phyloP scores from a whole-genome alignment of 2,329 filamentous ascomycete genomes.

The Colletotrichum coccodes region DNA sequence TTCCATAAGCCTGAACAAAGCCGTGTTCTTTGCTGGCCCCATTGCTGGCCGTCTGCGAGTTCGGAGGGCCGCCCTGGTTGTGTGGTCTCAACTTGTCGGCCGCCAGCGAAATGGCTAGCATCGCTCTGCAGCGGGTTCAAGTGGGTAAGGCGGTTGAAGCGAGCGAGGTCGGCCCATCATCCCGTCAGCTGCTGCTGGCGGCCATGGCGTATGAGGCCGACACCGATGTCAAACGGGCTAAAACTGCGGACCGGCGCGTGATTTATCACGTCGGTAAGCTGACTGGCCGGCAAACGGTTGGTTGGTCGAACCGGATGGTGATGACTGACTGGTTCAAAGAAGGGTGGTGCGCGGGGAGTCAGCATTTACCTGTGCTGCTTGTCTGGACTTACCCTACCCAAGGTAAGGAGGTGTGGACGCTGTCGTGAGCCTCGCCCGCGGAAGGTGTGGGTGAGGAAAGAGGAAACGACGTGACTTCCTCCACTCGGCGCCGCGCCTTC shows the following conservation, averaged over 20 bases:
- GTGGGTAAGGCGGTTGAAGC: constrained; percentile 4
- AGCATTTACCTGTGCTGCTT: background rate
- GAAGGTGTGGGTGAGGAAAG: background rate
- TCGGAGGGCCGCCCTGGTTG: constrained; percentile 7
- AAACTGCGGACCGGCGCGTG: background rate
- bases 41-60: constrained; percentile 10
- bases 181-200: background rate
- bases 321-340: background rate
- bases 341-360: background rate
- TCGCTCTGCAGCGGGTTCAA: constrained; percentile 21
- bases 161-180: background rate
- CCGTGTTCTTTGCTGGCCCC: background rate
- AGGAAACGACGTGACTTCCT: background rate
- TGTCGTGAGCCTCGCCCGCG: background rate
- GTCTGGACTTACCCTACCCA: background rate
- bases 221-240: background rate
- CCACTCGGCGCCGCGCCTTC: background rate
- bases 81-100: background rate
- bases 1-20: background rate
- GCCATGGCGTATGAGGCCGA: background rate
- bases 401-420: background rate
- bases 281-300: background rate
- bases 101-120: constrained; percentile 13
- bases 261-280: background rate
- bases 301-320: background rate